Evolutionary conservation across 2,329 filamentous ascomycete genomes (phyloP).

Genomic region (Claviceps citrina): DNA sequence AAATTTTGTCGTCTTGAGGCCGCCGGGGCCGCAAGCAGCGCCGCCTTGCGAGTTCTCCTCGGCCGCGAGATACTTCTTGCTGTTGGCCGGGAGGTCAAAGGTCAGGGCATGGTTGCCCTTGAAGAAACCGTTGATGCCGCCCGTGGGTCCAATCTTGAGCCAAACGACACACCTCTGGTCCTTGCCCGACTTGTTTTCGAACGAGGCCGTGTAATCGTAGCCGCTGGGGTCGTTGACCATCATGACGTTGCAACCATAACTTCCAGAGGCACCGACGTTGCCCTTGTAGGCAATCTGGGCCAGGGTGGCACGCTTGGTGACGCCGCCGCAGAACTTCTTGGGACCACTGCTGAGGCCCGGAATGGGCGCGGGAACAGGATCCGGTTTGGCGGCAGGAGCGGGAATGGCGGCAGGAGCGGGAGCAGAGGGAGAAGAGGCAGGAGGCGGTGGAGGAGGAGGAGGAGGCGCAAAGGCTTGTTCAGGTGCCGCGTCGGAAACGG

Average conservation of each 20-base stretch:
- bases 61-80: conserved; percentile 27
- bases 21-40: conserved; percentile 25
- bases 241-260: conserved; percentile 40
- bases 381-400: too few species aligned
- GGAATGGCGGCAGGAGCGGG: too few species aligned
- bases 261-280: conserved; percentile 26
- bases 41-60: conserved; percentile 33
- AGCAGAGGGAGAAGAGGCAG: neutral
- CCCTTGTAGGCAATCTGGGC: conserved; percentile 31
- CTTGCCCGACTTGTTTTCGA: conserved; percentile 22
- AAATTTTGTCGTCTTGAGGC: conserved; percentile 19
- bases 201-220: conserved; percentile 30
- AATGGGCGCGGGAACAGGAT: too few species aligned
- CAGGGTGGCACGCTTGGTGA: conserved; percentile 30
- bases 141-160: conserved; percentile 36
- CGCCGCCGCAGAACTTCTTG: conserved; percentile 22
- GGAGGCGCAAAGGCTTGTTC: neutral
- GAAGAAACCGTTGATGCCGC: conserved; percentile 34
- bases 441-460: neutral
- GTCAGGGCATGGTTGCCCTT: conserved; percentile 23
- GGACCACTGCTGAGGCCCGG: too few species aligned
- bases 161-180: conserved; percentile 28
- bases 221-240: conserved; percentile 21
- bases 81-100: conserved; percentile 25
- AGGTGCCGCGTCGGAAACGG: too few species aligned